Evolutionary conservation across 176 grass and related monocot genomes (phyloP), one percentile per base, ranked within the genome.

Genomic region (Eleusine indica): DNA sequence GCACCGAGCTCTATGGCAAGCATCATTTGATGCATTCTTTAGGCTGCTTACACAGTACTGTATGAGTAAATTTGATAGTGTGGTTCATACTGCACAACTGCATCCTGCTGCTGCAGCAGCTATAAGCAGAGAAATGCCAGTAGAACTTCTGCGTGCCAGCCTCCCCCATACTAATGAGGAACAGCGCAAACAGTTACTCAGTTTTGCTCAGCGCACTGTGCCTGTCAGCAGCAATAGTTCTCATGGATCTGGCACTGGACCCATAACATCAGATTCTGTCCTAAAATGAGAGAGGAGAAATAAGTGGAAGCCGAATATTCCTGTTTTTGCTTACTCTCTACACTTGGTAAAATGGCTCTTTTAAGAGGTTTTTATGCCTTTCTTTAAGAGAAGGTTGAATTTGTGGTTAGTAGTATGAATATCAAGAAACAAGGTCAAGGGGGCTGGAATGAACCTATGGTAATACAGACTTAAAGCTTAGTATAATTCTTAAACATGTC

Each of bases 161-260:
- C 87, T 97, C 67, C 94, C 94, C 13, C 94, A 97, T 66, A 97
- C 94, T 22, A 86, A 97, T 81, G 94, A 91, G 87, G 64, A 78
- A 78, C 94, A 97, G 76, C 87, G 91, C 3, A 86, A 80, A 65
- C 66, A 86, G 76, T 87, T 96, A 70, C 82, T 86, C 35, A 80
- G 85, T 90, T 97, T 97, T 88, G 89, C 91, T 49, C 89, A 91
- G 79, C 87, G 91, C 40, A 89, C 89, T 32, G 76, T 97, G 28
- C 94, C 91, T 65, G 70, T 81, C 46, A 40, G 66, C 73, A 83
- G 74, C 47, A 46, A 88, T 39, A 81, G 46, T 73, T 74, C 78
- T 90, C 74, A 71, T 57, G 82, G 74, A 52, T 67, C 86, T 70
- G 83, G 67, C 42, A 90, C 51, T 71, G 81, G 78, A 84, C 22